These are phyloP conservation scores for Kwoniella dendrophila DNA, from an alignment of 768 basidiomycete species.

Conservation along the genomic window DNA sequence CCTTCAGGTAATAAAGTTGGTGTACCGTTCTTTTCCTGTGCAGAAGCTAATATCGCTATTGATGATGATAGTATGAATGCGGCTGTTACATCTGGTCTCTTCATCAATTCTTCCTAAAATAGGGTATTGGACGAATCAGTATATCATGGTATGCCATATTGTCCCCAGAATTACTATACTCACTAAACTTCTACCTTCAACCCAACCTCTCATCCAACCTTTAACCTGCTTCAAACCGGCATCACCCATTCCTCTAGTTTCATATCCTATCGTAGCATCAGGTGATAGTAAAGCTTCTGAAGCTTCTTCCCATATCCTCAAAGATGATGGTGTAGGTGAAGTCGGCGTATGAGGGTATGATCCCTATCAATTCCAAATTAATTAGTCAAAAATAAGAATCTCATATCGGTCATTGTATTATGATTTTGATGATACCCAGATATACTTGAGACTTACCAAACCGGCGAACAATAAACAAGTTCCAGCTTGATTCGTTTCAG, in stretches of 20 bases:
- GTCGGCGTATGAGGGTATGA: conserved; percentile 53
- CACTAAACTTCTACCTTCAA: conserved; percentile 48
- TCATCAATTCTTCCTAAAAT: conserved; percentile 49
- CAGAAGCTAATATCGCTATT: conserved; percentile 48
- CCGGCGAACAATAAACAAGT: conserved; percentile 52
- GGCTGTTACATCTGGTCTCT: conserved; percentile 46
- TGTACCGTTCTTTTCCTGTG: conserved; percentile 34
- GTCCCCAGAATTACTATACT: conserved; percentile 2
- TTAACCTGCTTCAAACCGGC: conserved; percentile 26
- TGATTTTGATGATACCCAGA: neutral
- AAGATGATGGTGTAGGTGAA: conserved; percentile 44
- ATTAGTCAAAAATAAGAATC: neutral
- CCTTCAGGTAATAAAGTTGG: conserved; percentile 39
- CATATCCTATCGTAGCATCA: conserved; percentile 46
- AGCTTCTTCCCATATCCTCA: conserved; percentile 50
- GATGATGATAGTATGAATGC: conserved; percentile 53
- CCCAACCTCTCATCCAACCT: conserved; percentile 51
- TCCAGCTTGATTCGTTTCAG: conserved; percentile 1
- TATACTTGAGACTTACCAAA: conserved; percentile 33
- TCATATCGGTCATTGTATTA: neutral
- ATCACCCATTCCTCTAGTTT: conserved; percentile 44
- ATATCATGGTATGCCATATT: neutral
- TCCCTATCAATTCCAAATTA: no score
- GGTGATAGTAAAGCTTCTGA: conserved; percentile 48
- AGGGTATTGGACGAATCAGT: neutral